phyloP scores from a whole-genome alignment of 1,284 basidiomycete species.

The Bjerkandera adusta region DNA sequence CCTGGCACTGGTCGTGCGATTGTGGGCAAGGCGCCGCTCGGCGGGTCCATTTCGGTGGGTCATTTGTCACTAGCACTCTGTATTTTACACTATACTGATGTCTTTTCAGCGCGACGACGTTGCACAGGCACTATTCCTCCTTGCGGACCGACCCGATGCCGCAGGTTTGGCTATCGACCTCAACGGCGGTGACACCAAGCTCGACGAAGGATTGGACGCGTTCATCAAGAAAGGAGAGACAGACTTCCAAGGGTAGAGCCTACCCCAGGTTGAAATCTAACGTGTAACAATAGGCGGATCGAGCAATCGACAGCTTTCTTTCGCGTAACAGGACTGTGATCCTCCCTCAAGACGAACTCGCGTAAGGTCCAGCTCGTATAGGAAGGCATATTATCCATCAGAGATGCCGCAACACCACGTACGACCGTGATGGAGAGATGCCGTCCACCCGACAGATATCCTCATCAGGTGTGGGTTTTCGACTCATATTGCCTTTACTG shows the following conservation, averaged over 20 bases:
- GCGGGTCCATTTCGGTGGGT: slow-evolving; percentile 43
- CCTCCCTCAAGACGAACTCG: too few species aligned
- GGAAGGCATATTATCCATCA: too few species aligned
- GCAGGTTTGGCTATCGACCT: slow-evolving; percentile 64
- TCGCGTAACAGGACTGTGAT: not conserved
- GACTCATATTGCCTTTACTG: too few species aligned
- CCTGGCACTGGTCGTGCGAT: slow-evolving; percentile 51
- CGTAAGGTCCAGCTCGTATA: too few species aligned
- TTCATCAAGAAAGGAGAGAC: slow-evolving; percentile 50
- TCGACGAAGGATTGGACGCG: slow-evolving; percentile 47
- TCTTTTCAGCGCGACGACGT: slow-evolving; percentile 57
- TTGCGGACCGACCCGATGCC: slow-evolving; percentile 55
- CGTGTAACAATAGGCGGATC: not conserved
- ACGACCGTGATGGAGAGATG: too few species aligned
- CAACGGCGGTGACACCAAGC: slow-evolving; percentile 52
- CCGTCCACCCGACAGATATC: too few species aligned
- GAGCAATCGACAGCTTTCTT: not conserved
- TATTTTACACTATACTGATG: not conserved
- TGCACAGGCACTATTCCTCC: slow-evolving; percentile 49
- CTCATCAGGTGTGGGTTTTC: too few species aligned
- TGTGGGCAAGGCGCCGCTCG: slow-evolving; percentile 59
- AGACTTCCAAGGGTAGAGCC: slow-evolving; percentile 40
- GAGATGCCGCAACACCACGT: too few species aligned
- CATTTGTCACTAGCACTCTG: not conserved
- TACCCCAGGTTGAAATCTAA: not conserved